These are phyloP conservation scores for Pichia ethanolica DNA, from an alignment of 805 yeast genomes.

Conservation along the genomic window DNA sequence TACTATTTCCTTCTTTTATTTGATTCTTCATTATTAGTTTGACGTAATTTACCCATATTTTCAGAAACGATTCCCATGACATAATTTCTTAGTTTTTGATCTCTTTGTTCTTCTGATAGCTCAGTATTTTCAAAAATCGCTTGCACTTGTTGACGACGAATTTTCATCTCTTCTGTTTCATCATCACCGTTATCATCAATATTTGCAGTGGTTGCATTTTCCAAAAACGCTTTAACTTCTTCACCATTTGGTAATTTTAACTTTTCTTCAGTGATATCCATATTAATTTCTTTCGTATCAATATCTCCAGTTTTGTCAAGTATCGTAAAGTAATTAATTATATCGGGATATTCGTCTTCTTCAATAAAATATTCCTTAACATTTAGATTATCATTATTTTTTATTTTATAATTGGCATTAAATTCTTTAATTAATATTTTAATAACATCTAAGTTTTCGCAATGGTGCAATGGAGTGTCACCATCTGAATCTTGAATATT, in stretches of 20 bases:
- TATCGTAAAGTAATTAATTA: slow-evolving; percentile 49
- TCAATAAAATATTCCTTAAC: slow-evolving; percentile 70
- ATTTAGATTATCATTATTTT: slow-evolving; percentile 70
- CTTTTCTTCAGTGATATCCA: slow-evolving; percentile 2
- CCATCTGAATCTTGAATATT: slow-evolving; percentile 84
- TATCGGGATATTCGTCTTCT: slow-evolving; percentile 78
- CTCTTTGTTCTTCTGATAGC: slow-evolving; percentile 66
- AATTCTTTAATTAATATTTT: slow-evolving; percentile 56
- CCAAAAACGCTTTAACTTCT: slow-evolving; percentile 48
- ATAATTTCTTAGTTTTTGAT: slow-evolving; percentile 63
- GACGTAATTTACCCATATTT: slow-evolving; percentile 19
- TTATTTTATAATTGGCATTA: slow-evolving; percentile 55
- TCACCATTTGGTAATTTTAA: slow-evolving; percentile 31
- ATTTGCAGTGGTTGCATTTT: too few relatives aligned
- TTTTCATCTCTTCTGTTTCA: slow-evolving; percentile 38
- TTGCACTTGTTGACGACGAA: slow-evolving; percentile 57
- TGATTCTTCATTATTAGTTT: slow-evolving; percentile 9
- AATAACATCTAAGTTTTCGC: slow-evolving; percentile 65
- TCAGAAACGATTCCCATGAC: slow-evolving; percentile 59
- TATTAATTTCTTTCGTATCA: not conserved
- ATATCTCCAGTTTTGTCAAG: slow-evolving; percentile 6
- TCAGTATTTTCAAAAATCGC: slow-evolving; percentile 41
- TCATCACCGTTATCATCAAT: slow-evolving; percentile 22
- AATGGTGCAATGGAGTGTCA: slow-evolving; percentile 91
- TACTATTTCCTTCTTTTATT: slow-evolving; percentile 19